Evolutionary conservation across 2,329 filamentous ascomycete species (phyloP), one percentile per base, ranked within the genome.

Genomic region (Botrytis aclada): DNA sequence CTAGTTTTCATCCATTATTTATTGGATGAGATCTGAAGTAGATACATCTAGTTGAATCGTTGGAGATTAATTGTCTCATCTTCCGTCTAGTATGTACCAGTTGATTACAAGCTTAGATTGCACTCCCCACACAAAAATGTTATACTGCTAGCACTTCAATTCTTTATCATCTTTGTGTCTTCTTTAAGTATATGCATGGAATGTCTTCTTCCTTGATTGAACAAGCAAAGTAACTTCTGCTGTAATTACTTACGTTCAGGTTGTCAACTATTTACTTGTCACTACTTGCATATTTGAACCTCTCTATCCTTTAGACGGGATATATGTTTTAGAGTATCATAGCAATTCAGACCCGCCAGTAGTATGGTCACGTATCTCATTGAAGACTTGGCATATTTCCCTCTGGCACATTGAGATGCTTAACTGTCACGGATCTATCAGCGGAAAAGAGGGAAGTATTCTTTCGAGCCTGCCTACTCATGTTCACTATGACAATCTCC

Each of bases 361-460:
- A 22, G 8, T 20, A 45, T 45, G 20, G 20, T 45, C 20, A 22
- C 20, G 20, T 20, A 45, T 45, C 20, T 8, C 47, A n/a, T 51
- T n/a, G 4, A 12, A 51, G 10, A 25, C 0, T 51, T n/a, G 5
- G 10, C 25, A 51, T 1, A 14, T 51, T n/a, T 1, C 0, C 12
- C n/a, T 14, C 4, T 14, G n/a, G 5, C 25, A n/a, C 47, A 6
- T n/a, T 3, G 2, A 5, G 47, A 51, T 14, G 12, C 47, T 25
- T n/a, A 3, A 1, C 12, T n/a, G 25, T 12, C 25, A 51, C 4
- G 1, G 4, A 14, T 2, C 47, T n/a, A 51, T 20, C 0, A 0
- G 4, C 4, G 12, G 4, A 51, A 14, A 12, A 14, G 5, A n/a
- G 3, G 0, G 4, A 12, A 0, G 6, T 5, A 14, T 3, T 14